Conservation (phyloP, 2,329 filamentous ascomycete genomes). For the Mycosphaerelloides madeirae region DNA sequence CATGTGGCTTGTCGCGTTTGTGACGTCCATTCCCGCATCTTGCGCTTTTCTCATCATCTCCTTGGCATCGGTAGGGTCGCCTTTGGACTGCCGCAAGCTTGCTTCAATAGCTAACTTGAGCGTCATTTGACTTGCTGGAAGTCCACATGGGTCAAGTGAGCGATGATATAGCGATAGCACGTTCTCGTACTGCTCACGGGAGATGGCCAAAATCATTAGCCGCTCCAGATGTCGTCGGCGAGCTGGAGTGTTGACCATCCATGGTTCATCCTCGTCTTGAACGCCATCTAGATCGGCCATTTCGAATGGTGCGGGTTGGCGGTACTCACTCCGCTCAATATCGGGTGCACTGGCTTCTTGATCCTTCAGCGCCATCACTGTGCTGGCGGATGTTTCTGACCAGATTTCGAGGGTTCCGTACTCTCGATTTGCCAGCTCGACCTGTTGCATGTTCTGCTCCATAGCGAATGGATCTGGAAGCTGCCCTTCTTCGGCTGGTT, state of each 20-base stretch:
- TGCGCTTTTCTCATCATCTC: conserved; percentile 22
- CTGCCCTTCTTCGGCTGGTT: too few species aligned
- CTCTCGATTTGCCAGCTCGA: too few species aligned
- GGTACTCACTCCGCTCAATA: too few species aligned
- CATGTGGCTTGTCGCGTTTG: conserved; percentile 25
- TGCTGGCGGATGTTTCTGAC: too few species aligned
- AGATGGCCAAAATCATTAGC: conserved; percentile 26
- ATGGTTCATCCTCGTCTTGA: neutral
- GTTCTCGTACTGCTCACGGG: conserved; percentile 14
- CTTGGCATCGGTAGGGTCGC: conserved; percentile 17
- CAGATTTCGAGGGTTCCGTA: too few species aligned
- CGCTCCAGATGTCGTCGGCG: conserved; percentile 9
- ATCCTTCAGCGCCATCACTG: too few species aligned
- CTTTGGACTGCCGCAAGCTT: conserved; percentile 22
- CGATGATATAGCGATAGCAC: conserved; percentile 25
- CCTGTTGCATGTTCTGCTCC: too few species aligned
- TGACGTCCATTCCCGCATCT: conserved; percentile 29
- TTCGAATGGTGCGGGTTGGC: too few species aligned
- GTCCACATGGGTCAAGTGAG: conserved; percentile 16
- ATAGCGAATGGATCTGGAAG: too few species aligned
- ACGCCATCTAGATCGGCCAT: too few species aligned
- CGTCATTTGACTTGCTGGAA: conserved; percentile 23
- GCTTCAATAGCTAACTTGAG: conserved; percentile 31
- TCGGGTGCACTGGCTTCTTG: too few species aligned
- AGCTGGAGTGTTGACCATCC: neutral